A percentile compares a stretch with the other conserved stretches of the same genome.
Conservation (phyloP, 139 green algal genomes). For the Desmodesmus armatus region DNA sequence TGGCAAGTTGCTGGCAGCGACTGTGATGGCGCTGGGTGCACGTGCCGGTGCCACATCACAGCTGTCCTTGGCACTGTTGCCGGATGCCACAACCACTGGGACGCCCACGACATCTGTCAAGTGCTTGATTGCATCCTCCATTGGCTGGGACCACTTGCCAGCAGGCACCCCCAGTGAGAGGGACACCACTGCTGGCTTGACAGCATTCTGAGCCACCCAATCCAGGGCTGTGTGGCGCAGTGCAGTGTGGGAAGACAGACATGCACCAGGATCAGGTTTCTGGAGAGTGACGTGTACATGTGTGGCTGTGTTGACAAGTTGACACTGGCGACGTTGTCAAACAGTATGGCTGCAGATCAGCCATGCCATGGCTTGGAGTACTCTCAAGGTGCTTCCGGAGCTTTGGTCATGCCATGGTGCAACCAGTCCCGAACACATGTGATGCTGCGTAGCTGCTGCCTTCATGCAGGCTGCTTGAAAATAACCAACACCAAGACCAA, state of each 20-base stretch:
- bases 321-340: no score
- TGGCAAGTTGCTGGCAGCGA: slow-evolving; percentile 36
- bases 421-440: no score
- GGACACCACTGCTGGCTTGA: slow-evolving; percentile 72
- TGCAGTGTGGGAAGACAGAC: not conserved
- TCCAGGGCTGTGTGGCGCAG: slow-evolving; percentile 77
- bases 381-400: no score
- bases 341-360: no score
- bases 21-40: slow-evolving; percentile 14
- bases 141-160: slow-evolving; percentile 54
- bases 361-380: no score
- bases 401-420: no score
- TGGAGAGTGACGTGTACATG: no score
- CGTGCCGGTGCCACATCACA: slow-evolving; percentile 60
- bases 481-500: no score
- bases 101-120: slow-evolving; percentile 59
- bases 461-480: not conserved
- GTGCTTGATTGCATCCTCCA: slow-evolving; percentile 57
- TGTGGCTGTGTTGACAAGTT: no score
- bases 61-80: slow-evolving; percentile 52
- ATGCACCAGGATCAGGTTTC: no score
- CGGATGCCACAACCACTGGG: slow-evolving; percentile 62
- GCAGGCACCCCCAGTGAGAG: slow-evolving; percentile 77
- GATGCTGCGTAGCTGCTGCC: no score
- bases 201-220: slow-evolving; percentile 72